Evolutionary conservation across 768 basidiomycete genomes (phyloP), one percentile per base, ranked within the genome.

Genomic region (Phaeotremella skinneri): DNA sequence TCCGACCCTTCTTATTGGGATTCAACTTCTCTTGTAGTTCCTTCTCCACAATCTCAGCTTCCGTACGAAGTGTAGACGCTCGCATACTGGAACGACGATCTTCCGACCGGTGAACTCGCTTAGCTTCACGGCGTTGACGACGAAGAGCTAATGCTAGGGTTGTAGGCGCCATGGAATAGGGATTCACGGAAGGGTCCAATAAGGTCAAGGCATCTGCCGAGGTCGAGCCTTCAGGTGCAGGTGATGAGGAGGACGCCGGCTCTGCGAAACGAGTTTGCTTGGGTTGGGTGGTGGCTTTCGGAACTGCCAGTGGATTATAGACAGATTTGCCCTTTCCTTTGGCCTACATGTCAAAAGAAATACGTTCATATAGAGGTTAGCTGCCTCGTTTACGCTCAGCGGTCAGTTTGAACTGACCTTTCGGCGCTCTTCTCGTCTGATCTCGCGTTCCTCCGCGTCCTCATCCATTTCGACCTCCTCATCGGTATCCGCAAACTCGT

Each of bases 401-500:
- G 9, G 27, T 16, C 4, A 55, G 41, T 34, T 9, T 7, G 7
- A 56, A 58, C 68, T 1, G 25, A 69, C 70, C 64, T 69, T 74
- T 9, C 66, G 52, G 29, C 67, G 27, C 49, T 71, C 72, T 51
- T 71, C 71, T 20, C 61, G 31, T 30, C 61, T 34, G 17, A 69
- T 42, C 39, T 63, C 56, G 9, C 65, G 55, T 39, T 72, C 73
- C 31, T 59, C 58, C 30, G 54, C 73, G 29, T 72, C 73, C 37
- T 72, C 70, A 50, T 74, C 73, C 41, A 63, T 52, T 26, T 69
- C 70, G 14, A 66, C 58, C 45, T 76, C 75, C n/a, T 76, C 75
- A 49, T 76, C 75, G 3, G 75, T 76, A 61, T 74, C 73, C 13
- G 71, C 75, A 52, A 74, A 74, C 20, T 76, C 75, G 9, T 74